Conservation (phyloP, 2,329 filamentous ascomycete species). For the Chaetomiaceae sp. region DNA sequence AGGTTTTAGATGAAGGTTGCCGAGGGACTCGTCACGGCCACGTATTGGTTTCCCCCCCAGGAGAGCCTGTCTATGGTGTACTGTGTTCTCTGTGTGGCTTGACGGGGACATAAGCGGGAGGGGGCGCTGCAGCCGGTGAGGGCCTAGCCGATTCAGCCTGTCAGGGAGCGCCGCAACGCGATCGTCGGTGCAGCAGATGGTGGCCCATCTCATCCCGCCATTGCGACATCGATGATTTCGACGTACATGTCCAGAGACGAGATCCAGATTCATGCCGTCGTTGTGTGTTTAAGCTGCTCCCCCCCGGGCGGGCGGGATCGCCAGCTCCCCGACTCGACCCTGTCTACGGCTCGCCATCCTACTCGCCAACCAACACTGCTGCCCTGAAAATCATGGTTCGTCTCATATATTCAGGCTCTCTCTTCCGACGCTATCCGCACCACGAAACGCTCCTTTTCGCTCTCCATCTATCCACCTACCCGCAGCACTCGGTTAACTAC, state of each 20-base stretch:
- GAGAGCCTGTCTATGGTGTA: background rate
- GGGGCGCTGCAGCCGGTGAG: slow-evolving; percentile 15
- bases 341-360: slow-evolving; percentile 4
- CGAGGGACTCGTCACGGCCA: slow-evolving; percentile 3
- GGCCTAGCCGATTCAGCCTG: slow-evolving; percentile 14
- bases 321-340: background rate
- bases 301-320: background rate
- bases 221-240: slow-evolving; percentile 11
- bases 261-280: slow-evolving; percentile 2
- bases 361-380: slow-evolving; percentile 2
- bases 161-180: background rate
- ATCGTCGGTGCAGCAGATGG: slow-evolving; percentile 1
- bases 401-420: slow-evolving; percentile 2
- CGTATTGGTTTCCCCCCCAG: background rate
- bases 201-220: background rate
- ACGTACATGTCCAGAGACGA: background rate
- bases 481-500: background rate
- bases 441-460: background rate
- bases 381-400: slow-evolving; percentile 4
- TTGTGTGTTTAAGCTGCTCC: background rate
- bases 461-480: too few relatives aligned
- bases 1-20: slow-evolving; percentile 10
- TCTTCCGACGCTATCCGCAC: background rate
- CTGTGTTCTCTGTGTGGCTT: background rate
- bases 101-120: background rate